Percentiles rank a stretch among this genome's conserved stretches.
Conservation (phyloP, 371 early-diverging fungal species). For the Nematocida displodere region DNA sequence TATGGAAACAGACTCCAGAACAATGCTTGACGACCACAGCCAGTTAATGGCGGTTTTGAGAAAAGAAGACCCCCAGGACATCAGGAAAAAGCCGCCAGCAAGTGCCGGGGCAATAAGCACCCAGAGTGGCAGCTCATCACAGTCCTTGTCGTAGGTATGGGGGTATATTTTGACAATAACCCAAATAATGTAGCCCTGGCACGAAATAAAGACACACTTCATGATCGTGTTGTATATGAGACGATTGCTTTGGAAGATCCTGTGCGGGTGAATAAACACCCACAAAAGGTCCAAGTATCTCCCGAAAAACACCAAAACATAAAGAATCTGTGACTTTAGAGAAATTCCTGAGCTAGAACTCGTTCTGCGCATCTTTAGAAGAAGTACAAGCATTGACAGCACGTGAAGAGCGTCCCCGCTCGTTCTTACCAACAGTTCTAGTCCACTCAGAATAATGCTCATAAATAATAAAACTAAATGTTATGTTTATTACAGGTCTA, state of each 20-base stretch:
- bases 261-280: conserved; percentile 66
- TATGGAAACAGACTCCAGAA: conserved; percentile 89
- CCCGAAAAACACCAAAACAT: conserved; percentile 79
- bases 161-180: conserved; percentile 77
- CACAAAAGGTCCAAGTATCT: conserved; percentile 85
- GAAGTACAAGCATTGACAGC: conserved; percentile 55
- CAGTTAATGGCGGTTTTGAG: conserved; percentile 10
- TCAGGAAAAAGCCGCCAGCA: conserved; percentile 64
- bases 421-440: conserved; percentile 8
- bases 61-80: too few relatives aligned
- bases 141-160: conserved; percentile 77
- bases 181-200: conserved; percentile 78
- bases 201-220: conserved; percentile 83
- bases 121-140: conserved; percentile 73
- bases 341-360: conserved; percentile 74
- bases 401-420: conserved; percentile 52
- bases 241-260: not conserved
- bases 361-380: conserved; percentile 62
- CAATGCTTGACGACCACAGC: conserved; percentile 86
- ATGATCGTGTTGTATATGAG: conserved; percentile 80
- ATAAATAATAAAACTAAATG: not conserved
- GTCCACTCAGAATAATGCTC: not conserved
- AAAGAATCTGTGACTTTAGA: conserved; percentile 88
- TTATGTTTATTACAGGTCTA: conserved; percentile 12
- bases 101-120: conserved; percentile 28